Conservation (phyloP, 805 yeast species). For the Yamadazyma insecticola region DNA sequence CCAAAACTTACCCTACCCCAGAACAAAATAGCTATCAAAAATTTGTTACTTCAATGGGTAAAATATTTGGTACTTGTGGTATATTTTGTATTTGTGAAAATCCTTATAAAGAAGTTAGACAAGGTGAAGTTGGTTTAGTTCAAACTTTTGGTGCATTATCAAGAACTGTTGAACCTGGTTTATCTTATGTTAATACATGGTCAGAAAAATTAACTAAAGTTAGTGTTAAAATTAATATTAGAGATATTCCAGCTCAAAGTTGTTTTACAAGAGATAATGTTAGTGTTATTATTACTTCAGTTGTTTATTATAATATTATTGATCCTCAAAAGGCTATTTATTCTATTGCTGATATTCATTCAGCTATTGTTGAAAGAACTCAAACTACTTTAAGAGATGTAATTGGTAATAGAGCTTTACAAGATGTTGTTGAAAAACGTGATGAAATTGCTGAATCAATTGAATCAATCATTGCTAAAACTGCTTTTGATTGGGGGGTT, state of each 20-base stretch:
- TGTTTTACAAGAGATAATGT: conserved; percentile 74
- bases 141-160: conserved; percentile 64
- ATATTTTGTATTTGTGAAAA: conserved; percentile 50
- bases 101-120: conserved; percentile 56
- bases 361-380: conserved; percentile 60
- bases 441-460: conserved; percentile 67
- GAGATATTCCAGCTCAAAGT: conserved; percentile 61
- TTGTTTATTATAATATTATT: conserved; percentile 59
- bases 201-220: conserved; percentile 51
- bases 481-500: conserved; percentile 70
- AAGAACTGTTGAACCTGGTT: conserved; percentile 66
- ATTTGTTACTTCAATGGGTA: conserved; percentile 39
- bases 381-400: conserved; percentile 73
- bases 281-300: conserved; percentile 57
- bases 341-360: conserved; percentile 49
- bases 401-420: conserved; percentile 59
- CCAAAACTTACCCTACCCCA: conserved; percentile 37
- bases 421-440: conserved; percentile 69
- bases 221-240: conserved; percentile 52
- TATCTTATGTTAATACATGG: conserved; percentile 59
- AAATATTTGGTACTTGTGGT: conserved; percentile 48
- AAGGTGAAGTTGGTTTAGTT: conserved; percentile 66
- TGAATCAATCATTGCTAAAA: conserved; percentile 53
- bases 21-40: conserved; percentile 37
- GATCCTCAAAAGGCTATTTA: conserved; percentile 66